These are phyloP conservation scores for Russula sp. DNA, from an alignment of 768 basidiomycete species.

Conservation along the genomic window DNA sequence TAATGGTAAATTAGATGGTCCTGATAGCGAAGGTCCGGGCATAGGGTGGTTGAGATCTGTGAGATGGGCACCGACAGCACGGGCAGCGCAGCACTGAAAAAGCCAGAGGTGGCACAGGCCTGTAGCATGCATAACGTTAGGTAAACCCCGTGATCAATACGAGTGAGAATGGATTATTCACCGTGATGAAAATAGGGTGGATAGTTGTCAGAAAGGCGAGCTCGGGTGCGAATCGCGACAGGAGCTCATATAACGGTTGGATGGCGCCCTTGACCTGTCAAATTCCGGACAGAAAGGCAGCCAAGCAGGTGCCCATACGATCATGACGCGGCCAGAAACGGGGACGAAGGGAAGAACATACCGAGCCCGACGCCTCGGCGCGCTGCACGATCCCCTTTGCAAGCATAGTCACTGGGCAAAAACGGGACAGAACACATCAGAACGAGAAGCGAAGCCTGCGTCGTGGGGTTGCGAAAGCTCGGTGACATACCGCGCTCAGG, in stretches of 20 bases:
- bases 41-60: slow-evolving; percentile 49
- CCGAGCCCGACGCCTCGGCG: slow-evolving; percentile 44
- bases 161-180: slow-evolving; percentile 27
- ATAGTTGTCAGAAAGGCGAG: slow-evolving; percentile 57
- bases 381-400: slow-evolving; percentile 54
- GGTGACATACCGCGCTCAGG: slow-evolving; percentile 56
- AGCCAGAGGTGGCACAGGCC: slow-evolving; percentile 49
- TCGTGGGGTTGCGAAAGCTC: neutral
- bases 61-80: slow-evolving; percentile 59
- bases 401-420: slow-evolving; percentile 48
- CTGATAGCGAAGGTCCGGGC: slow-evolving; percentile 57
- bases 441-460: neutral
- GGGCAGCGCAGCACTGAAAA: slow-evolving; percentile 51
- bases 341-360: slow-evolving; percentile 28
- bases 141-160: neutral
- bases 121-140: slow-evolving; percentile 23
- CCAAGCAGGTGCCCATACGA: neutral
- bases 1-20: slow-evolving; percentile 87
- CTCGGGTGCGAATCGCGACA: slow-evolving; percentile 54
- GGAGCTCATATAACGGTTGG: slow-evolving; percentile 48
- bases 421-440: slow-evolving; percentile 6
- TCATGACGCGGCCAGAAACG: neutral
- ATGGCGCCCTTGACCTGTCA: slow-evolving; percentile 43
- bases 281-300: neutral
- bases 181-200: slow-evolving; percentile 61